These are phyloP conservation scores for Microbotryum violaceum DNA, from an alignment of 1,284 basidiomycete species.

Conservation along the genomic window DNA sequence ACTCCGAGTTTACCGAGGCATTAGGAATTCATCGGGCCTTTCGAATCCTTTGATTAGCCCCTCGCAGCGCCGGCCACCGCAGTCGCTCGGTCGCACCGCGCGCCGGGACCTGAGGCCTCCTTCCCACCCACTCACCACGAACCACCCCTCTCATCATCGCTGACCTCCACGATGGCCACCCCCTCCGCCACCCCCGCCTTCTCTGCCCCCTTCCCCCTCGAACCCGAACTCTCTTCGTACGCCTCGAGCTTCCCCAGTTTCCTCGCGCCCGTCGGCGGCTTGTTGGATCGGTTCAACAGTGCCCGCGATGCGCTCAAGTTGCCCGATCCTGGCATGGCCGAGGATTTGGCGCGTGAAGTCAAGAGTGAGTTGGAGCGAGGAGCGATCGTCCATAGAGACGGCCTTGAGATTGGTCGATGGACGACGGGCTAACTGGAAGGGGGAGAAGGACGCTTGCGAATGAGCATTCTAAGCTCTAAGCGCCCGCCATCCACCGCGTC, in stretches of 20 bases:
- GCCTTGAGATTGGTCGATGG: too few species aligned
- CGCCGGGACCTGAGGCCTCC: neutral
- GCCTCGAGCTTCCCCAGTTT: constrained; percentile 16
- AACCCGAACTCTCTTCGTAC: constrained; percentile 13
- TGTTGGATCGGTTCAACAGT: constrained; percentile 17
- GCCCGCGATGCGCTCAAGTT: constrained; percentile 52
- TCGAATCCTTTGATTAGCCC: neutral
- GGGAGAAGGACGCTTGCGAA: too few species aligned
- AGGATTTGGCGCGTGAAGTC: constrained; percentile 77
- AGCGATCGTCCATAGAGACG: too few species aligned
- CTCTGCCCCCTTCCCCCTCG: neutral
- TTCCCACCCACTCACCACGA: neutral
- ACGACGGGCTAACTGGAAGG: too few species aligned
- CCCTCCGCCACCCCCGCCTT: neutral
- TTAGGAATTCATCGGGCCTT: neutral
- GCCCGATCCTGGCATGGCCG: constrained; percentile 78
- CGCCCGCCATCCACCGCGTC: too few species aligned
- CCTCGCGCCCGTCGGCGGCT: constrained; percentile 16
- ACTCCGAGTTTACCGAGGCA: too few species aligned
- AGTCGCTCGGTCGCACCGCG: neutral
- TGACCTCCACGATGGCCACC: constrained; percentile 1
- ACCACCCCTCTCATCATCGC: constrained; percentile 15
- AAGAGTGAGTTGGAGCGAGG: constrained; percentile 27
- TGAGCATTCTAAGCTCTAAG: too few species aligned
- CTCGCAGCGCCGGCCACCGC: neutral